A percentile compares a stretch with the other conserved stretches of the same genome.
These are phyloP conservation scores for Ophiostoma sp. DNA, from an alignment of 2,329 filamentous ascomycete genomes.

Conservation along the genomic window DNA sequence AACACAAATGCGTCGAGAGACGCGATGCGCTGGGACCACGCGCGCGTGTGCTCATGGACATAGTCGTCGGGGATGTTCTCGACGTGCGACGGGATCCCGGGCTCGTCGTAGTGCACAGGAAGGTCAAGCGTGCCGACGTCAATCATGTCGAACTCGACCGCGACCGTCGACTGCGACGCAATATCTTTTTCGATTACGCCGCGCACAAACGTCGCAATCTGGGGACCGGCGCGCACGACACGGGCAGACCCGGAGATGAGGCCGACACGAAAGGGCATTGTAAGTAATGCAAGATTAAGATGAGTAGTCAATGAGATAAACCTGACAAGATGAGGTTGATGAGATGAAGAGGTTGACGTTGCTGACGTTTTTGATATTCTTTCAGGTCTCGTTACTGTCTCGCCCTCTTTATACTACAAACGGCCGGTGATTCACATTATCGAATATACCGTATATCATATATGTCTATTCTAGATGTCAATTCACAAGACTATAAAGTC, in stretches of 20 bases:
- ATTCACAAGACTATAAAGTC: not conserved
- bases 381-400: not conserved
- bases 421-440: not conserved
- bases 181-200: not conserved
- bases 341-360: too few species aligned
- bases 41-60: conserved; percentile 33
- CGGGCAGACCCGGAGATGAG: not conserved
- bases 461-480: too few species aligned
- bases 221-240: not conserved
- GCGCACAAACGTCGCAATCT: not conserved
- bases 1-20: conserved; percentile 34
- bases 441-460: too few species aligned
- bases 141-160: not conserved
- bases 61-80: conserved; percentile 30
- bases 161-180: not conserved
- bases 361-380: not conserved
- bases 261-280: not conserved
- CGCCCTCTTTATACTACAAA: not conserved
- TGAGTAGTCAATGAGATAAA: not conserved
- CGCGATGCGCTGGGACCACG: conserved; percentile 34
- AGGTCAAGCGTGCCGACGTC: not conserved
- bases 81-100: not conserved
- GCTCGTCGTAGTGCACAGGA: not conserved
- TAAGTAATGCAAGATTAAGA: not conserved
- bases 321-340: not conserved